phyloP scores from a whole-genome alignment of 2,329 filamentous ascomycete genomes.

The Coniochaeta pulveracea region DNA sequence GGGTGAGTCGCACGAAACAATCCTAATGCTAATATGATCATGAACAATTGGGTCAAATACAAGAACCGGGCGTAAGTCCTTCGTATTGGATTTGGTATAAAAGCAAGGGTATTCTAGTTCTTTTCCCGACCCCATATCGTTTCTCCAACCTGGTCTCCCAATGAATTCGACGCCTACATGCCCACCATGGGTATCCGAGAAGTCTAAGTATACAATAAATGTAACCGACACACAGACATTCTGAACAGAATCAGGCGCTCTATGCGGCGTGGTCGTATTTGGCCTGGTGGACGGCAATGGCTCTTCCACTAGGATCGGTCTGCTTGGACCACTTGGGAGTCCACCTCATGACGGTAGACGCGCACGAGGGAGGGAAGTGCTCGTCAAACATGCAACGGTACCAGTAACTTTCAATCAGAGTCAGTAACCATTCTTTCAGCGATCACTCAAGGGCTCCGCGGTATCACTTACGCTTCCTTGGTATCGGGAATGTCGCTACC shows the following conservation, averaged over 20 bases:
- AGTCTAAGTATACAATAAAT: neutral
- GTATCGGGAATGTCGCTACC: slow-evolving; percentile 83
- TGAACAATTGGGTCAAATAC: no score
- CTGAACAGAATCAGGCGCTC: no score
- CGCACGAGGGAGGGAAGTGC: slow-evolving; percentile 88
- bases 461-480: slow-evolving; percentile 71
- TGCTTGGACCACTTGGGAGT: slow-evolving; percentile 96
- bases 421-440: slow-evolving; percentile 4
- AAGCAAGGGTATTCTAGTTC: no score
- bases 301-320: slow-evolving; percentile 85
- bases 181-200: no score
- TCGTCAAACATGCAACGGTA: slow-evolving; percentile 98
- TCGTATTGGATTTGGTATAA: no score
- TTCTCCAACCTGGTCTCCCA: neutral
- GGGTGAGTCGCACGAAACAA: no score
- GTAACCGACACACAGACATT: neutral
- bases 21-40: no score
- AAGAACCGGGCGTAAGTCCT: no score
- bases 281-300: slow-evolving; percentile 63
- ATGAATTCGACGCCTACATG: neutral
- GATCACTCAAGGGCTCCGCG: neutral
- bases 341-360: slow-evolving; percentile 91
- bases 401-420: slow-evolving; percentile 63
- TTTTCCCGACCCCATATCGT: neutral
- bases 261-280: slow-evolving; percentile 50